phyloP scores from a whole-genome alignment of 768 basidiomycete genomes.

The Lactifluus echinatus region DNA sequence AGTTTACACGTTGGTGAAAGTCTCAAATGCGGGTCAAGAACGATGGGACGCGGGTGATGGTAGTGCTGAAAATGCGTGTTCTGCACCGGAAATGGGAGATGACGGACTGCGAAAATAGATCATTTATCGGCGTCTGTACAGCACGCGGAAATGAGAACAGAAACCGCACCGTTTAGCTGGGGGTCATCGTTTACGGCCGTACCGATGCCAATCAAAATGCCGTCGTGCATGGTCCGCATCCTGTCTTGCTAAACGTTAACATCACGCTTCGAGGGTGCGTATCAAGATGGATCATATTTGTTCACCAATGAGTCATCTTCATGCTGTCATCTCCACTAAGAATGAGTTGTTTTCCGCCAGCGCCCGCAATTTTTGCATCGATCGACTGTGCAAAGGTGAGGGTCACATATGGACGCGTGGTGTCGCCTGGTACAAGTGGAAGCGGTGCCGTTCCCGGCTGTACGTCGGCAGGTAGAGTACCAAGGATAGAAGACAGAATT shows the following conservation, averaged over 20 bases:
- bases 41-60: constrained; percentile 67
- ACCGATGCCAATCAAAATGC: constrained; percentile 82
- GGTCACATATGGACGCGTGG: constrained; percentile 52
- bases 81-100: constrained; percentile 35
- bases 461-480: constrained; percentile 3
- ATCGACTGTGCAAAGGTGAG: constrained; percentile 81
- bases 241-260: constrained; percentile 32
- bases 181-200: constrained; percentile 91
- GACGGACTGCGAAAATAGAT: constrained; percentile 36
- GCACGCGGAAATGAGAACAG: neutral
- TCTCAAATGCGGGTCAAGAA: constrained; percentile 72
- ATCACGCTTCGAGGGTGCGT: neutral
- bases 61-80: constrained; percentile 26
- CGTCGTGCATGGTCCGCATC: constrained; percentile 90
- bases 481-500: constrained; percentile 14
- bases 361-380: constrained; percentile 83
- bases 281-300: neutral
- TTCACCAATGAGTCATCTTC: constrained; percentile 90
- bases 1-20: constrained; percentile 62
- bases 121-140: neutral
- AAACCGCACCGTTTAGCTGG: constrained; percentile 72
- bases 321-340: constrained; percentile 84
- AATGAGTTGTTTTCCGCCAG: constrained; percentile 60
- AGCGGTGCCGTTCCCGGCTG: constrained; percentile 13
- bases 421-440: constrained; percentile 11